Conservation (phyloP, 345 rosid genomes). For the Pelargonium nanum region DNA sequence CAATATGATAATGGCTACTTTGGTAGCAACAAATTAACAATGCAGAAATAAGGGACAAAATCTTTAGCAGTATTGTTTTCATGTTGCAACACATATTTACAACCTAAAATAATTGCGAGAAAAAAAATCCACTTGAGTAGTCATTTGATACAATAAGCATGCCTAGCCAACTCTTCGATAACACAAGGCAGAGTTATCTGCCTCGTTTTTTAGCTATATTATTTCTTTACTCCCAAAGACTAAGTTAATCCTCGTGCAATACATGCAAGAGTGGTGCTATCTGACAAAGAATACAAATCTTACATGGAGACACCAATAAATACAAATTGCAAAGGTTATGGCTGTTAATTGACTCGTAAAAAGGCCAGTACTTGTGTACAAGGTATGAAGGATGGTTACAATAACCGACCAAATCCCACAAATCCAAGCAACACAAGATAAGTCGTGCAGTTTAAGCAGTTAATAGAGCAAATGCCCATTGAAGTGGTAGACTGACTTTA, state of each 20-base stretch:
- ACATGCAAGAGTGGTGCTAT: neutral
- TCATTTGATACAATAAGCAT: neutral
- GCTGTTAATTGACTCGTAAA: neutral
- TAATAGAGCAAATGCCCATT: neutral
- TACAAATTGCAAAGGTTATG: neutral
- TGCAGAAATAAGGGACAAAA: neutral
- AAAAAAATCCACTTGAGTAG: neutral
- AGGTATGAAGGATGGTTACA: no score
- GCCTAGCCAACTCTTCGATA: neutral
- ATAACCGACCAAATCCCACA: no score
- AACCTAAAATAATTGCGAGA: neutral
- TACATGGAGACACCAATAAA: neutral
- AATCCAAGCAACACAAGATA: no score
- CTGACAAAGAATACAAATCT: neutral
- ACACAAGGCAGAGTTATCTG: neutral
- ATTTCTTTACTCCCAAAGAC: neutral
- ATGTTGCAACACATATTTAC: neutral
- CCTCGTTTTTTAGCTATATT: neutral
- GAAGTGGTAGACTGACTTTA: neutral
- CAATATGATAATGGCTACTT: no score
- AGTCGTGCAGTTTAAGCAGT: no score
- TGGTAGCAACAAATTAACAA: neutral
- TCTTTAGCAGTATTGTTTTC: neutral
- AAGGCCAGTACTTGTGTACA: neutral
- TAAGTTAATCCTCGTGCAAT: neutral